Evolutionary conservation across 2,329 filamentous ascomycete genomes (phyloP).

Genomic region (Pseudogymnoascus sp.): DNA sequence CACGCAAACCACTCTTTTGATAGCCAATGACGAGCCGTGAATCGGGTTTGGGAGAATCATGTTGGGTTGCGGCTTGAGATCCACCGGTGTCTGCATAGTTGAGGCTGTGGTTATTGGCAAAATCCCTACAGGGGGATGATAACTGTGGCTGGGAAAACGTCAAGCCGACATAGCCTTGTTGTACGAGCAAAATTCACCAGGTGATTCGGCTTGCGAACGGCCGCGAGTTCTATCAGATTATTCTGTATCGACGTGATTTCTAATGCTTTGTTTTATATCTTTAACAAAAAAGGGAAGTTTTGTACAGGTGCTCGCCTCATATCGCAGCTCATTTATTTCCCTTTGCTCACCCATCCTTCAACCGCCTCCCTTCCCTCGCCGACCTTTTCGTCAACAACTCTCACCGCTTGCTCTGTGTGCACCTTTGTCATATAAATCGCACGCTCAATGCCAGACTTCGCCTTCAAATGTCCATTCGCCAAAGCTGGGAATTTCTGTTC

Average conservation of each 20-base stretch:
- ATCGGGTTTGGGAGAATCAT: not conserved
- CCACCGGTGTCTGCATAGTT: not conserved
- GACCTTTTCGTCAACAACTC: constrained; percentile 75
- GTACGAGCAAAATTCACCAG: not conserved
- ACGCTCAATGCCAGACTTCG: constrained; percentile 61
- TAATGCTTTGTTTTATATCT: constrained; percentile 1
- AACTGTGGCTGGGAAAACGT: not conserved
- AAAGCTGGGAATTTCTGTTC: constrained; percentile 82
- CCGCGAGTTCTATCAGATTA: not conserved
- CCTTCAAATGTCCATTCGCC: constrained; percentile 69
- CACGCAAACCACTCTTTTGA: not conserved
- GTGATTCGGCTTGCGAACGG: not conserved
- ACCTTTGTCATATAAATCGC: constrained; percentile 67
- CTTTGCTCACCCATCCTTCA: constrained; percentile 88
- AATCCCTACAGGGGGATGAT: not conserved
- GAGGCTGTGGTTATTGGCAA: not conserved
- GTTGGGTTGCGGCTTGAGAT: not conserved
- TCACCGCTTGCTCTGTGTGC: constrained; percentile 63
- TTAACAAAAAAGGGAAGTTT: constrained; percentile 7
- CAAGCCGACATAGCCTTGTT: not conserved
- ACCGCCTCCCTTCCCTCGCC: constrained; percentile 66
- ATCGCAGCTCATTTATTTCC: constrained; percentile 31
- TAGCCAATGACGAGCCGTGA: not conserved
- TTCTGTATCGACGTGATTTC: not conserved
- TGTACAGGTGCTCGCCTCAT: not conserved